A percentile compares a stretch with the other conserved stretches of the same genome.
These are phyloP conservation scores for Penicillium vulpinum DNA, from an alignment of 2,329 filamentous ascomycete species.

Conservation along the genomic window DNA sequence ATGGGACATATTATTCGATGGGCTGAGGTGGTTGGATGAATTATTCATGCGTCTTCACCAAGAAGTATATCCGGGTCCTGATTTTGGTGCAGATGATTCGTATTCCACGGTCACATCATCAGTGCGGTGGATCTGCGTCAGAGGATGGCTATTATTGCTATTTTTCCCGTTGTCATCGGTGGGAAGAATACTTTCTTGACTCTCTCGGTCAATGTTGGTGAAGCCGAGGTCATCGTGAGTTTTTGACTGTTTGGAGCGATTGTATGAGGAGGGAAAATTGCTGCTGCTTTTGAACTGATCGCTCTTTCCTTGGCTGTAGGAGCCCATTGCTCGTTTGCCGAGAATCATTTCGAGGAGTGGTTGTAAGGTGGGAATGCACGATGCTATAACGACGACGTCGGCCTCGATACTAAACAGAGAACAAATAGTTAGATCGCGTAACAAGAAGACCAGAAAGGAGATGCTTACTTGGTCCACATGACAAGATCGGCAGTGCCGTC, in stretches of 20 bases:
- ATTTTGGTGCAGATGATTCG: neutral
- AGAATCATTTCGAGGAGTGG: conserved; percentile 32
- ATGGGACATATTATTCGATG: neutral
- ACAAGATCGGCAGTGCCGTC: conserved; percentile 44
- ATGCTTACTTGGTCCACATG: conserved; percentile 47
- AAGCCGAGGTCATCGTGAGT: conserved; percentile 8
- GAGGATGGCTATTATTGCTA: conserved; percentile 2
- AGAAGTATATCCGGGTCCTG: neutral
- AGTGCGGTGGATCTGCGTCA: conserved; percentile 14
- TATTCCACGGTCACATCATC: conserved; percentile 20
- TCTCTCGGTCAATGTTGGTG: conserved; percentile 21
- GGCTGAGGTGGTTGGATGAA: neutral
- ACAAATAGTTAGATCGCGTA: neutral
- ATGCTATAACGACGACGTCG: conserved; percentile 34
- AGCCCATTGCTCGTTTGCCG: conserved; percentile 15
- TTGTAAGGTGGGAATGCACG: conserved; percentile 37
- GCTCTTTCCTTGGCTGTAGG: conserved; percentile 14
- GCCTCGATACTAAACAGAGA: conserved; percentile 29
- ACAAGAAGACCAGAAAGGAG: neutral
- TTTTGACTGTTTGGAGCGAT: conserved; percentile 11
- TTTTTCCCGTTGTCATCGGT: neutral
- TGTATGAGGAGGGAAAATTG: conserved; percentile 7
- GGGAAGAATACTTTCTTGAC: conserved; percentile 25
- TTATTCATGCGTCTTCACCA: neutral
- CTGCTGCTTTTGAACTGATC: conserved; percentile 12